phyloP scores from a whole-genome alignment of 2,329 filamentous ascomycete species.

The Truncatella angustata region DNA sequence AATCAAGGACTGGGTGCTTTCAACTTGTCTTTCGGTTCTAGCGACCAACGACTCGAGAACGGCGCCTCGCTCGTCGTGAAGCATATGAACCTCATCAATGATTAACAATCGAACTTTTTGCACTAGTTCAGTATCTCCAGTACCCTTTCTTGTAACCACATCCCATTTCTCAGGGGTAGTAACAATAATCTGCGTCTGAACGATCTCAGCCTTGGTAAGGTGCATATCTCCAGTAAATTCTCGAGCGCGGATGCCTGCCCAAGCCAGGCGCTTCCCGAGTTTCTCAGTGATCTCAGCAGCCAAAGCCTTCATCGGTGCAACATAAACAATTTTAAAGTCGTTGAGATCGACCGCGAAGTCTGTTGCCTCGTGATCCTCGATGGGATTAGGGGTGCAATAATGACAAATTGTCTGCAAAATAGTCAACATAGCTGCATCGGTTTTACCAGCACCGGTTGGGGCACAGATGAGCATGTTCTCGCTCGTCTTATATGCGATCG shows the following conservation, averaged over 20 bases:
- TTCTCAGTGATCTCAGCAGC: conserved; percentile 97
- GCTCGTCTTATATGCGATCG: conserved; percentile 90
- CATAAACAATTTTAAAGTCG: conserved; percentile 98
- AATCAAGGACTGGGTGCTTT: conserved; percentile 96
- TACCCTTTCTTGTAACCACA: conserved; percentile 94
- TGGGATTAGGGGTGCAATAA: conserved; percentile 76
- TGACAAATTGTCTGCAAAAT: conserved; percentile 88
- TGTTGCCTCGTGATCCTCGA: conserved; percentile 67
- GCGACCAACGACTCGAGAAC: conserved; percentile 95
- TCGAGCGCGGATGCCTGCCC: conserved; percentile 88
- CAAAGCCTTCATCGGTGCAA: conserved; percentile 97
- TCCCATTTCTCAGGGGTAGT: conserved; percentile 99
- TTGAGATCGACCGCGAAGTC: conserved; percentile 82
- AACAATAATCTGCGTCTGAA: conserved; percentile 95
- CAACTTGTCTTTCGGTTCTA: conserved; percentile 91
- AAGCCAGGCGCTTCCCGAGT: conserved; percentile 83
- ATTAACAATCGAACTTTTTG: conserved; percentile 96
- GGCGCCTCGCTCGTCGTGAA: conserved; percentile 94
- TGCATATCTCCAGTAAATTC: conserved; percentile 99
- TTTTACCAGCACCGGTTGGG: conserved; percentile 97
- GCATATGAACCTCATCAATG: conserved; percentile 99
- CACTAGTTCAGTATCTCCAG: conserved; percentile 93
- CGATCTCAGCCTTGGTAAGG: conserved; percentile 91
- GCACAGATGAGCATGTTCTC: conserved; percentile 99
- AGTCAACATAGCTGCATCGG: conserved; percentile 95